Conservation (phyloP, 805 yeast species). For the Scheffersomyces spartinae region DNA sequence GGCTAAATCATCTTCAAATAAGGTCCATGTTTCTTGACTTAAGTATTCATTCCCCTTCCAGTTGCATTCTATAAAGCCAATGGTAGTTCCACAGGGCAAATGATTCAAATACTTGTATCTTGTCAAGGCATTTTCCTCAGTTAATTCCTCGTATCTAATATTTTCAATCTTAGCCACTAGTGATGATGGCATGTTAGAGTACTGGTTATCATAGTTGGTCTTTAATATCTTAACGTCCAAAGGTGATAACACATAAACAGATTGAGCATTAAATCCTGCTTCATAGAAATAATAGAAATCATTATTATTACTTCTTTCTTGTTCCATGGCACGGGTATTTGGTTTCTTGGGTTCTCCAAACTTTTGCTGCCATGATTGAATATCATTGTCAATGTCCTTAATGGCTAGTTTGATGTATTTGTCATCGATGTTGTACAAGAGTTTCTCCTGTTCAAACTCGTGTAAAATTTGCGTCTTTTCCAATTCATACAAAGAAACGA, state of each 20-base stretch:
- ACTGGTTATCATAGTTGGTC: conserved; percentile 44
- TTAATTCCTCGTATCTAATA: conserved; percentile 52
- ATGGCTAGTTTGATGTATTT: conserved; percentile 44
- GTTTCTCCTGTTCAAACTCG: conserved; percentile 46
- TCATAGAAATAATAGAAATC: conserved; percentile 66
- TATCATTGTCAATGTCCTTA: conserved; percentile 36
- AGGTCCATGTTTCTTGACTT: conserved; percentile 20
- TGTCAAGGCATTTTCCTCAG: conserved; percentile 45
- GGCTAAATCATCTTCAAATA: conserved; percentile 5
- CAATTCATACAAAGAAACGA: conserved; percentile 39
- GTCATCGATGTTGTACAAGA: conserved; percentile 49
- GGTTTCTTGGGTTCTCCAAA: conserved; percentile 9
- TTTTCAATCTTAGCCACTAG: conserved; percentile 57
- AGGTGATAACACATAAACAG: conserved; percentile 61
- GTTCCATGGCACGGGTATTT: conserved; percentile 5
- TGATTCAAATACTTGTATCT: conserved; percentile 69
- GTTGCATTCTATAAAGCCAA: conserved; percentile 77
- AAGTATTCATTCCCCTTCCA: conserved; percentile 42
- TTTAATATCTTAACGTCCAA: conserved; percentile 69
- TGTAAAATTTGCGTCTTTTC: conserved; percentile 47
- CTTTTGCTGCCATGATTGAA: conserved; percentile 26
- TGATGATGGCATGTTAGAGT: conserved; percentile 56
- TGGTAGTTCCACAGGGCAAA: conserved; percentile 73
- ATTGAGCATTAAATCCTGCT: conserved; percentile 51
- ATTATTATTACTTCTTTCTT: conserved; percentile 18